Evolutionary conservation across 108 stramenopile genomes (phyloP).

Genomic region (Cyclostephanos invisitatus): DNA sequence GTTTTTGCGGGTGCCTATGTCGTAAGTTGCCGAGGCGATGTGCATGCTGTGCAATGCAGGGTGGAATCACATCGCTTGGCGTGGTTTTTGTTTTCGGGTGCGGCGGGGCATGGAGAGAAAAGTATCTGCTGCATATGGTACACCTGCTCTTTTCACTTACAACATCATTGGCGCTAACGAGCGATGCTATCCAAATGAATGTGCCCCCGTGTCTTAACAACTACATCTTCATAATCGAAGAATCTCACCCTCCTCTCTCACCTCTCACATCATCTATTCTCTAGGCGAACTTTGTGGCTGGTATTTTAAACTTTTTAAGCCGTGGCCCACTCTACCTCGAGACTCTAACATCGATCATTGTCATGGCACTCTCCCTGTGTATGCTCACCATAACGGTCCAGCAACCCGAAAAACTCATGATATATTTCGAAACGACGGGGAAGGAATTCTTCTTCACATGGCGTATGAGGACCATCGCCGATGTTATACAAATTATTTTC

Average conservation of each 20-base stretch:
- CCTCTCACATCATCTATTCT: background rate
- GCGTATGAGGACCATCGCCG: slow-evolving; percentile 25
- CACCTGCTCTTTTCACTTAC: background rate
- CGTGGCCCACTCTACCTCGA: slow-evolving; percentile 28
- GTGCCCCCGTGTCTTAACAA: background rate
- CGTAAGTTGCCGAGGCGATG: slow-evolving; percentile 11
- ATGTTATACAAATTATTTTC: slow-evolving; percentile 19
- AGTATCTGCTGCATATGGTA: no score
- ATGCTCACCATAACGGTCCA: slow-evolving; percentile 35
- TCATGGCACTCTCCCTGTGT: slow-evolving; percentile 17
- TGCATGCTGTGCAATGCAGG: no score
- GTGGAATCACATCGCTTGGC: background rate
- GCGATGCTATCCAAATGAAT: background rate
- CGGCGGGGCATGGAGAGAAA: no score
- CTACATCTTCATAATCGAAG: background rate
- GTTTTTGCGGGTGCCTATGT: slow-evolving; percentile 34
- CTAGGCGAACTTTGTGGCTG: slow-evolving; percentile 15
- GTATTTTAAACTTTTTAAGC: slow-evolving; percentile 18
- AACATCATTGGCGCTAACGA: background rate
- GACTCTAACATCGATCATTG: slow-evolving; percentile 1
- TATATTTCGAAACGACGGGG: slow-evolving; percentile 37
- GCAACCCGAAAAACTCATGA: slow-evolving; percentile 37
- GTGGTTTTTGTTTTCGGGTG: background rate
- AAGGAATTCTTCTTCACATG: slow-evolving; percentile 39
- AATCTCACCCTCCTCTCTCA: slow-evolving; percentile 5